Evolutionary conservation across 2,329 filamentous ascomycete species (phyloP), one percentile per base, ranked within the genome.

Genomic region (Colletotrichum neosansevieriae): DNA sequence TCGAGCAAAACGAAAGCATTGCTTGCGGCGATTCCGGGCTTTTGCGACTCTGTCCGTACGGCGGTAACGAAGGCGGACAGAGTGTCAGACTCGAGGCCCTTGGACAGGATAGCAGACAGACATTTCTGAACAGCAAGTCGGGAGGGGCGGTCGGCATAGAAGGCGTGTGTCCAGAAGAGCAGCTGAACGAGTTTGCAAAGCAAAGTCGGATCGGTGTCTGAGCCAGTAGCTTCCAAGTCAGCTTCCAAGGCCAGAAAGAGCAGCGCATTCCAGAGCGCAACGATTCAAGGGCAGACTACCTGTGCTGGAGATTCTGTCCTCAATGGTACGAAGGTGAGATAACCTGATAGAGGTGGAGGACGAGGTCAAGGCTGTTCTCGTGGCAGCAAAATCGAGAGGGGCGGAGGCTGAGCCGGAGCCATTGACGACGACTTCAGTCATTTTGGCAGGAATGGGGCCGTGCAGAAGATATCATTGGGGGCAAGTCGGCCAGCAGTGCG

Each of bases 1-100:
- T 97, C 93, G 13, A 96, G 86, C 73, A 99, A 84, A 56, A 97
- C 93, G 77, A 98, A 97, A 5, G 94, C 92, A 79, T 90, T 97
- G 49, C 87, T 88, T 15, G 92, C 83, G 36, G 95, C 93, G 74
- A 98, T 90, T 71, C 89, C 90, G 17, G 86, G 82, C 78, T 97
- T 98, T 71, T 88, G 85, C 13, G 91, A 88, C 79, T 99, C 95
- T 36, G 85, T 82, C 70, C 90, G 88, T 67, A 98, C 79, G 57
- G 87, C 87, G 49, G 86, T 84, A 50, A 94, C 85, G 66, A 98
- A 87, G 1, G 86, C 83, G 44, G 88, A 82, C 56, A 96, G 80
- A 29, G 87, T 79, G 44, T 89, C 85, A 34, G 85, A 81, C 56
- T 91, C 84, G 17, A 84, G 75, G n/a, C 80, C 81, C 60, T 83